phyloP scores from a whole-genome alignment of 2,329 filamentous ascomycete genomes.

The Aspergillus vadensis region DNA sequence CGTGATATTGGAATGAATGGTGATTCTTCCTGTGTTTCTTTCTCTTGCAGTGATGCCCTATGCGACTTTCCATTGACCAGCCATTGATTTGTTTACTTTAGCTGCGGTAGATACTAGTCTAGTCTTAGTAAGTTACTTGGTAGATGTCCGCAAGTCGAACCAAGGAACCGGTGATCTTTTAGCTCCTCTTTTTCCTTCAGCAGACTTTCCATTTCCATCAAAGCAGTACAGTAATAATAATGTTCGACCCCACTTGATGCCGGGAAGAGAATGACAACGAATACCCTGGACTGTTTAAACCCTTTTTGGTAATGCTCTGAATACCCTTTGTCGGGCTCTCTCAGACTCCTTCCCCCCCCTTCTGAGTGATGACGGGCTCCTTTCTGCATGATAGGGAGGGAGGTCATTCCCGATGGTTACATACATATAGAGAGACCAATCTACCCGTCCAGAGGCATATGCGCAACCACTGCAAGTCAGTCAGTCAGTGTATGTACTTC shows the following conservation, averaged over 20 bases:
- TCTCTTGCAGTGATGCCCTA: neutral
- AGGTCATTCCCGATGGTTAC: slow-evolving; percentile 1
- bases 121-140: too few relatives aligned
- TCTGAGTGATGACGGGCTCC: too few relatives aligned
- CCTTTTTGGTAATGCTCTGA: neutral
- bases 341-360: too few relatives aligned
- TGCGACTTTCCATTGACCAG: neutral
- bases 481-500: neutral
- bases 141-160: slow-evolving; percentile 9
- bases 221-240: too few relatives aligned
- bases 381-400: neutral
- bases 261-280: slow-evolving; percentile 19
- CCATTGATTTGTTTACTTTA: slow-evolving; percentile 12
- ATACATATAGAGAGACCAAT: neutral
- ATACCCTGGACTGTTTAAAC: slow-evolving; percentile 4
- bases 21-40: neutral
- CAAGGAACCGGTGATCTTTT: slow-evolving; percentile 21
- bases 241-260: slow-evolving; percentile 17
- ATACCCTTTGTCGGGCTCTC: neutral
- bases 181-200: slow-evolving; percentile 11
- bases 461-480: too few relatives aligned
- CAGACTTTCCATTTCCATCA: too few relatives aligned
- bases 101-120: neutral
- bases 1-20: neutral
- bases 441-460: too few relatives aligned